A percentile compares a stretch with the other conserved stretches of the same genome.
Evolutionary conservation across 1,139 yeast species (phyloP).

Genomic region (Candida dubliniensis): DNA sequence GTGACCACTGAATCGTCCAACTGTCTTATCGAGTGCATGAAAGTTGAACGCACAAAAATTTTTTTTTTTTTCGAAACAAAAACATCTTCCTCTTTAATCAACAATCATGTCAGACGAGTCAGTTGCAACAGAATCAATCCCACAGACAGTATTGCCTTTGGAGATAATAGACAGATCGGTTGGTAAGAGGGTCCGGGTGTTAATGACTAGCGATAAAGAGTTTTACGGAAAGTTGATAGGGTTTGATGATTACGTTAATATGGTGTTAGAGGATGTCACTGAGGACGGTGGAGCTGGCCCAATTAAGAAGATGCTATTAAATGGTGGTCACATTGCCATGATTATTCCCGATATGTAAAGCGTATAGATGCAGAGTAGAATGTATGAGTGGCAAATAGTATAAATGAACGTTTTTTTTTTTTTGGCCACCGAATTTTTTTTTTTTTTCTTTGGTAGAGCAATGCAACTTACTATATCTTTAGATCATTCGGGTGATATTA

Average conservation of each 20-base stretch:
- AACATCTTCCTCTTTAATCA: not conserved
- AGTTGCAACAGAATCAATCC: slow-evolving; percentile 9
- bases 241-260: slow-evolving; percentile 92
- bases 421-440: slow-evolving; percentile 7
- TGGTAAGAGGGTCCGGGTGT: slow-evolving; percentile 76
- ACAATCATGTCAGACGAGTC: slow-evolving; percentile 5
- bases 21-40: slow-evolving; percentile 10
- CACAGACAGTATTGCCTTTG: slow-evolving; percentile 58
- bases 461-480: slow-evolving; percentile 43
- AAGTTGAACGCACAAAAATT: not conserved
- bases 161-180: slow-evolving; percentile 88
- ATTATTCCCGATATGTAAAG: slow-evolving; percentile 26
- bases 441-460: not conserved
- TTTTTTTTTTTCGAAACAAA: not conserved
- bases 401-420: not conserved
- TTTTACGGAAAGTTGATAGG: slow-evolving; percentile 87
- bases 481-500: slow-evolving; percentile 29
- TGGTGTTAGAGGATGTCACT: slow-evolving; percentile 80
- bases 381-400: not conserved
- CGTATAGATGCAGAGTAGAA: slow-evolving; percentile 1
- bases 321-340: slow-evolving; percentile 90
- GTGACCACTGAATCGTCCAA: slow-evolving; percentile 12
- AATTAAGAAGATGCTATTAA: slow-evolving; percentile 70
- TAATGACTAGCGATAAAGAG: slow-evolving; percentile 72
- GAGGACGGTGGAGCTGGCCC: slow-evolving; percentile 48